Evolutionary conservation across 2,329 filamentous ascomycete species (phyloP).

Genomic region (Colletotrichum sp.): DNA sequence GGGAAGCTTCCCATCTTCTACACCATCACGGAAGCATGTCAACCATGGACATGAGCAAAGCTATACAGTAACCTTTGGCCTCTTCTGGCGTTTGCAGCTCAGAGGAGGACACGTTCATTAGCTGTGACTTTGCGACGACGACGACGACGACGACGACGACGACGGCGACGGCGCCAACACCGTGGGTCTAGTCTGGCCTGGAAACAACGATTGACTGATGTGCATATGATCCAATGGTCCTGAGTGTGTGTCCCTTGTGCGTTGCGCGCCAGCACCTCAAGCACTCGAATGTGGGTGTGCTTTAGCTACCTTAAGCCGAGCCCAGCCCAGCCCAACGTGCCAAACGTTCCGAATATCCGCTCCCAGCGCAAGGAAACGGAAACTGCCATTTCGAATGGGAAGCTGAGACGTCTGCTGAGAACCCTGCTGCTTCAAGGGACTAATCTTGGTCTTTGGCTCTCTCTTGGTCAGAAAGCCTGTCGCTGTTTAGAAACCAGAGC

Average conservation of each 20-base stretch:
- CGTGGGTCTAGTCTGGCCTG: background rate
- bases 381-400: background rate
- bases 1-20: background rate
- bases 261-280: background rate
- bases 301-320: conserved; percentile 2
- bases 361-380: background rate
- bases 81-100: background rate
- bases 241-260: background rate
- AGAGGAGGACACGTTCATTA: background rate
- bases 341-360: conserved; percentile 12
- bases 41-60: background rate
- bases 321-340: conserved; percentile 3
- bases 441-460: background rate
- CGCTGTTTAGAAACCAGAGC: background rate
- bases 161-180: background rate
- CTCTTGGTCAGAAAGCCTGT: background rate
- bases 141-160: background rate
- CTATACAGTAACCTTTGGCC: background rate
- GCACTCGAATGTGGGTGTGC: background rate
- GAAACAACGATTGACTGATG: background rate
- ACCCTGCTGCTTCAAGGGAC: too few relatives aligned
- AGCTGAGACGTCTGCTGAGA: background rate
- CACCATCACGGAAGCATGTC: background rate
- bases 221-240: background rate
- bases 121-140: background rate